These are phyloP conservation scores for Debaryomyces tyrocola DNA, from an alignment of 805 yeast genomes.

Conservation along the genomic window DNA sequence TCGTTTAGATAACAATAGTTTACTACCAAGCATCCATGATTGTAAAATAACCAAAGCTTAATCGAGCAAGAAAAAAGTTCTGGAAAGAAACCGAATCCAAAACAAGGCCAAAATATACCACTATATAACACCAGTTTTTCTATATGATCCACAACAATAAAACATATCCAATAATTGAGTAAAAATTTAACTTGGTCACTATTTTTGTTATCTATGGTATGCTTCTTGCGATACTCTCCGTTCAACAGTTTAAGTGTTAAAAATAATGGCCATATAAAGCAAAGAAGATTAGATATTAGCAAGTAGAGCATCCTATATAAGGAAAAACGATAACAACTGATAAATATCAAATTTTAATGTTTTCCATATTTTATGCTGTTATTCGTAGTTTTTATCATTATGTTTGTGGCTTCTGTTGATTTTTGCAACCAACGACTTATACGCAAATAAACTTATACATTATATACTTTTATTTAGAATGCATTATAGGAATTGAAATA, in stretches of 20 bases:
- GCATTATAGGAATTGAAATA: too few relatives aligned
- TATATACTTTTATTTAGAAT: too few relatives aligned
- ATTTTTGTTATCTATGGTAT: neutral
- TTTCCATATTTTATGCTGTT: too few relatives aligned
- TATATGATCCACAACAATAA: constrained; percentile 11
- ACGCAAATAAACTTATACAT: too few relatives aligned
- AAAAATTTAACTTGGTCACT: constrained; percentile 13
- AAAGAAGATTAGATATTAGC: constrained; percentile 6
- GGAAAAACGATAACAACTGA: too few relatives aligned
- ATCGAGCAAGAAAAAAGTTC: constrained; percentile 7
- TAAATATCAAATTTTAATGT: too few relatives aligned
- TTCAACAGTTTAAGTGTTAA: constrained; percentile 18
- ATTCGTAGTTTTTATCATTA: too few relatives aligned
- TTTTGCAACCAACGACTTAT: too few relatives aligned
- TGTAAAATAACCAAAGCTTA: constrained; percentile 23
- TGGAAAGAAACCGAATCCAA: constrained; percentile 4
- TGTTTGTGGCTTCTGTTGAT: too few relatives aligned
- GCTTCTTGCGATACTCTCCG: neutral
- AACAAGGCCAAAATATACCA: constrained; percentile 8
- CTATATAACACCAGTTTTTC: constrained; percentile 10
- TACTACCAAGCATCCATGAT: constrained; percentile 23
- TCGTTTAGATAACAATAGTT: constrained; percentile 13
- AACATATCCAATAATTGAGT: constrained; percentile 24
- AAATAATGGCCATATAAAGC: constrained; percentile 15
- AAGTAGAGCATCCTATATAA: neutral